Evolutionary conservation across 164 flowering plant species (phyloP).

Genomic region (Tetracentron sinense): DNA sequence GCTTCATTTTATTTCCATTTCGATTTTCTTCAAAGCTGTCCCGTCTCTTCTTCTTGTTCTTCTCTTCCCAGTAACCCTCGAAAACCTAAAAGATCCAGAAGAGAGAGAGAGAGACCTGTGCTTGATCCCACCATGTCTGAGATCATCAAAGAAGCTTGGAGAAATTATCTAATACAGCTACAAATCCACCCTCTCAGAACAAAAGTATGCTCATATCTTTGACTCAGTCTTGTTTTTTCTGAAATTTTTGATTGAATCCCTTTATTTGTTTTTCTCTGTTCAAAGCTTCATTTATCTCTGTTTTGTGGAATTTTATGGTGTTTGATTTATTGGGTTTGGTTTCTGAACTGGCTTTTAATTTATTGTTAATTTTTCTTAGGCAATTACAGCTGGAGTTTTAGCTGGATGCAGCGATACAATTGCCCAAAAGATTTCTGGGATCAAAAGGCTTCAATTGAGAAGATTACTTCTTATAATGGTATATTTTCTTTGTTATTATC

Average conservation of each 20-base stretch:
- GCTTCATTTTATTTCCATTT: no score
- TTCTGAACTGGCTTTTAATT: neutral
- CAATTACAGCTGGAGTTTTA: conserved; percentile 67
- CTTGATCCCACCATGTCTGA: conserved; percentile 51
- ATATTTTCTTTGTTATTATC: conserved; percentile 3
- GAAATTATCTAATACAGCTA: conserved; percentile 55
- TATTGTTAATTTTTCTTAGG: conserved; percentile 30
- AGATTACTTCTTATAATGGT: conserved; percentile 73
- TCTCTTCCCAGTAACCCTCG: neutral
- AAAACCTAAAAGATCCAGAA: neutral
- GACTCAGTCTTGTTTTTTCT: conserved; percentile 1
- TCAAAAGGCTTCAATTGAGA: conserved; percentile 60
- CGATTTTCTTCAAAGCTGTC: no score
- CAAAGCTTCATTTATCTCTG: neutral
- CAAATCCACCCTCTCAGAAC: conserved; percentile 72
- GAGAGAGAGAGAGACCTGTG: conserved; percentile 14
- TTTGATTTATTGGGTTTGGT: conserved; percentile 2
- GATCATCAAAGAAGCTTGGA: conserved; percentile 46
- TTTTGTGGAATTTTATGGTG: neutral
- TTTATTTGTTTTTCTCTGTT: neutral
- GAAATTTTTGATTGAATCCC: neutral
- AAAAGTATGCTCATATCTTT: conserved; percentile 37
- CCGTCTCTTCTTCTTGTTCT: no score
- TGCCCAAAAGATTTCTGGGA: conserved; percentile 83
- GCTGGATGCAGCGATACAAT: conserved; percentile 60